Conservation (phyloP, 306 rosid species). For the Abrus pulchellus region DNA sequence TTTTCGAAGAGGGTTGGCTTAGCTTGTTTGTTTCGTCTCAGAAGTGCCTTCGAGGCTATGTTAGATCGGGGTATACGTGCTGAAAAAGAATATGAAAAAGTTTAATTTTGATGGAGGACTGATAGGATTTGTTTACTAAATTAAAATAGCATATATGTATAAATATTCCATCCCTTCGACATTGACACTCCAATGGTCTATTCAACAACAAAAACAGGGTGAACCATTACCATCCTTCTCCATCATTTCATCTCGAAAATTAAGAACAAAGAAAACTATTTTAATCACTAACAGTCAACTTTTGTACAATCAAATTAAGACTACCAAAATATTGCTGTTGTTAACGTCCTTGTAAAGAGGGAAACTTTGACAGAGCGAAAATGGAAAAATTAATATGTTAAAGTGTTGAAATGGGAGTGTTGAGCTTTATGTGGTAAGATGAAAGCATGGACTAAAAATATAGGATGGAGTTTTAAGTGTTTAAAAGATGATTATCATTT, state of each 20-base stretch:
- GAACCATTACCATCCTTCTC: slow-evolving; percentile 17
- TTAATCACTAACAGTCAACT: slow-evolving; percentile 5
- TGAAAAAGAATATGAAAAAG: background rate
- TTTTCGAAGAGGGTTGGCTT: background rate
- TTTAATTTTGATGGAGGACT: slow-evolving; percentile 16
- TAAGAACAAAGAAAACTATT: background rate
- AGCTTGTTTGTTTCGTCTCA: background rate
- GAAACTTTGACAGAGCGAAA: background rate
- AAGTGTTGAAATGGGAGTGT: background rate
- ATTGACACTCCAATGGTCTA: slow-evolving; percentile 47
- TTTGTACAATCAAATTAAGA: background rate
- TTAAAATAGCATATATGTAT: background rate
- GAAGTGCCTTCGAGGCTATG: background rate
- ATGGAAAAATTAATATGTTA: background rate
- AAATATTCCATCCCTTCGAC: slow-evolving; percentile 8
- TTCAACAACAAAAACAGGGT: slow-evolving; percentile 25
- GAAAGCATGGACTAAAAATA: background rate
- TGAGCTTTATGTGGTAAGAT: slow-evolving; percentile 28
- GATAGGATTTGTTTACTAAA: slow-evolving; percentile 1
- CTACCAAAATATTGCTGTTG: slow-evolving; percentile 5
- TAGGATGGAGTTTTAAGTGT: background rate
- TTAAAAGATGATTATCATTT: too few relatives aligned
- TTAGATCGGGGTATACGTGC: background rate
- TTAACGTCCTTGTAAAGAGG: background rate
- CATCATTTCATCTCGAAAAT: slow-evolving; percentile 17